phyloP scores from a whole-genome alignment of 1,284 basidiomycete genomes.

The Trametes hirsuta region DNA sequence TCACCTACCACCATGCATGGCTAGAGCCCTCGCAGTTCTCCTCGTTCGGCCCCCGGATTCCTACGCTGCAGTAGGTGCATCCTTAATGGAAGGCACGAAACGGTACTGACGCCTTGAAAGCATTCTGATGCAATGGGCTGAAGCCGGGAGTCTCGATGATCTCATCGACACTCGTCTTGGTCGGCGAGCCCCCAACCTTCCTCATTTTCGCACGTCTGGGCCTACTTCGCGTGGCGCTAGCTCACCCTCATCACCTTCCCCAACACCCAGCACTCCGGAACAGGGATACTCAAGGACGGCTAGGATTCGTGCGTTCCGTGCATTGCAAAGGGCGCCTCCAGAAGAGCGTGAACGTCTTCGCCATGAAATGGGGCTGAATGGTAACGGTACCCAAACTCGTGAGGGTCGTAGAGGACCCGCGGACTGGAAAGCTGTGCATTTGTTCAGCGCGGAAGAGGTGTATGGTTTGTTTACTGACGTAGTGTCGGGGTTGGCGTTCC shows the following conservation, averaged over 20 bases:
- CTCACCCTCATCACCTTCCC: constrained; percentile 14
- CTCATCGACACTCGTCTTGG: constrained; percentile 81
- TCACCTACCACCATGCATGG: constrained; percentile 96
- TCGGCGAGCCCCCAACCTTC: constrained; percentile 24
- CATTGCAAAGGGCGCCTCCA: constrained; percentile 62
- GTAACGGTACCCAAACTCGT: constrained; percentile 15
- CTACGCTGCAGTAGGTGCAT: constrained; percentile 70
- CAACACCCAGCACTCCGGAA: constrained; percentile 31
- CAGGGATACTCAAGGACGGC: constrained; percentile 58
- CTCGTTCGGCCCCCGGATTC: constrained; percentile 80
- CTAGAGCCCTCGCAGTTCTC: constrained; percentile 86
- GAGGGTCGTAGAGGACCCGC: constrained; percentile 20
- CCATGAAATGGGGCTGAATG: constrained; percentile 47
- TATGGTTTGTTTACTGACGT: constrained; percentile 78
- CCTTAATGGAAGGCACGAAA: no score
- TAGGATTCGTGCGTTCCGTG: constrained; percentile 76
- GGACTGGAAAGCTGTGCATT: constrained; percentile 72
- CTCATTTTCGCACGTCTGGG: constrained; percentile 29
- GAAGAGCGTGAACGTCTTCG: constrained; percentile 66
- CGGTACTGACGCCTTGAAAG: constrained; percentile 42
- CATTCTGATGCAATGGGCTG: constrained; percentile 93
- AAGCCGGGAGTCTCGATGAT: constrained; percentile 82
- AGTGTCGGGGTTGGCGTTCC: constrained; percentile 76
- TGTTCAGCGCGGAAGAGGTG: constrained; percentile 83
- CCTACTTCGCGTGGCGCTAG: constrained; percentile 13